Evolutionary conservation across 768 basidiomycete genomes (phyloP).

Genomic region (Mycena vitilis): DNA sequence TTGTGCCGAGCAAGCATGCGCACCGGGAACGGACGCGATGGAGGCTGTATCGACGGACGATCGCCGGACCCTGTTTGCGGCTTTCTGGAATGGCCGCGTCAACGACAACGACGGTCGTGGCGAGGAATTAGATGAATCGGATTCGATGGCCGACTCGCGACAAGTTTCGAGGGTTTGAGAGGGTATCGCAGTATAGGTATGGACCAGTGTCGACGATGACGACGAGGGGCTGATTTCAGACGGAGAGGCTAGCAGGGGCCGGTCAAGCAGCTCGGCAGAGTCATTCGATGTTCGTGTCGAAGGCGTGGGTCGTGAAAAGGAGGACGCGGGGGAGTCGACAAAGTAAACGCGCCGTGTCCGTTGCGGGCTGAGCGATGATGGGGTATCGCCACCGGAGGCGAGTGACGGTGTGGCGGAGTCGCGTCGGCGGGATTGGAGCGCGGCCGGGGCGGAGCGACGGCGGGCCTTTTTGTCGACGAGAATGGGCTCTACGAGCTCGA

Average conservation of each 20-base stretch:
- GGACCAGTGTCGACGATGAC: constrained; percentile 39
- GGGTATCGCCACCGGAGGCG: constrained; percentile 2
- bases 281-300: constrained; percentile 35
- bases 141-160: constrained; percentile 35
- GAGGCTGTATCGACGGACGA: constrained; percentile 21
- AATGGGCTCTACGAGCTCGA: constrained; percentile 32
- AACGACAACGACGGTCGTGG: constrained; percentile 30
- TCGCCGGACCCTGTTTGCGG: constrained; percentile 17
- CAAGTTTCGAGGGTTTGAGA: constrained; percentile 29
- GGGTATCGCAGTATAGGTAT: constrained; percentile 30
- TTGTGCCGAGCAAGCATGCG: background rate
- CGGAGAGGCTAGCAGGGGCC: constrained; percentile 8
- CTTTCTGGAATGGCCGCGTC: constrained; percentile 22
- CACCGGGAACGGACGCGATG: constrained; percentile 19
- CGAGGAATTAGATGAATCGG: constrained; percentile 34
- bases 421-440: constrained; percentile 28
- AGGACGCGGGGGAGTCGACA: constrained; percentile 29
- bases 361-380: constrained; percentile 17
- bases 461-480: constrained; percentile 36
- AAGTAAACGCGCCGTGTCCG: constrained; percentile 39
- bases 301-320: constrained; percentile 31
- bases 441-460: constrained; percentile 40
- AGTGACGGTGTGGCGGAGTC: constrained; percentile 18
- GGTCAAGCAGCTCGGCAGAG: constrained; percentile 12
- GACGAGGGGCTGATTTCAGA: constrained; percentile 36